phyloP scores from a whole-genome alignment of 768 basidiomycete genomes.

The Leucocoprinus leucothites region DNA sequence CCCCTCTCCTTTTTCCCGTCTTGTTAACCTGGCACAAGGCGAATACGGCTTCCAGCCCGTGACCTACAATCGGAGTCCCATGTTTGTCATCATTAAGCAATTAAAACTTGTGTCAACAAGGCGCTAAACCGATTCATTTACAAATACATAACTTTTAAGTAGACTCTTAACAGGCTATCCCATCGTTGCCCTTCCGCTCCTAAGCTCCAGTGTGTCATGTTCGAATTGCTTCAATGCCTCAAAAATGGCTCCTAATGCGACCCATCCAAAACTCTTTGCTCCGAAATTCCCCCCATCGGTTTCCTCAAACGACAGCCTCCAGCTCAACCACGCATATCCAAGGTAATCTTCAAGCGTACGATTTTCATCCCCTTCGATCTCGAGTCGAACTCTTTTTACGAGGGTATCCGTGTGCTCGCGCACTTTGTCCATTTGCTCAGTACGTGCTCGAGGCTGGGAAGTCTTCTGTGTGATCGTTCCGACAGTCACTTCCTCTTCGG shows the following conservation, averaged over 20 bases:
- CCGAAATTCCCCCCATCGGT: conserved; percentile 40
- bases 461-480: conserved; percentile 67
- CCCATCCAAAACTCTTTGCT: conserved; percentile 59
- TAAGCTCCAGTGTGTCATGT: conserved; percentile 17
- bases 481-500: conserved; percentile 62
- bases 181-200: too few relatives aligned
- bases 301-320: conserved; percentile 35
- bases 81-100: too few relatives aligned
- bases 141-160: too few relatives aligned
- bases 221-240: conserved; percentile 47
- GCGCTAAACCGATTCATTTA: too few relatives aligned
- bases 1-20: too few relatives aligned
- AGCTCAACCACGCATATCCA: conserved; percentile 52
- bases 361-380: conserved; percentile 48
- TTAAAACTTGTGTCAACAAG: too few relatives aligned
- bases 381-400: conserved; percentile 45
- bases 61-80: too few relatives aligned
- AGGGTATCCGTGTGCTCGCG: conserved; percentile 54
- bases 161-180: too few relatives aligned
- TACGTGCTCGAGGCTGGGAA: conserved; percentile 52
- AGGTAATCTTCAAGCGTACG: conserved; percentile 37
- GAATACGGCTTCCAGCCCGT: too few relatives aligned
- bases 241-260: conserved; percentile 56
- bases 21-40: too few relatives aligned
- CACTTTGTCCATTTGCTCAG: conserved; percentile 50